phyloP scores from a whole-genome alignment of 1,139 yeast genomes.

The Yamadazyma jaroonii region DNA sequence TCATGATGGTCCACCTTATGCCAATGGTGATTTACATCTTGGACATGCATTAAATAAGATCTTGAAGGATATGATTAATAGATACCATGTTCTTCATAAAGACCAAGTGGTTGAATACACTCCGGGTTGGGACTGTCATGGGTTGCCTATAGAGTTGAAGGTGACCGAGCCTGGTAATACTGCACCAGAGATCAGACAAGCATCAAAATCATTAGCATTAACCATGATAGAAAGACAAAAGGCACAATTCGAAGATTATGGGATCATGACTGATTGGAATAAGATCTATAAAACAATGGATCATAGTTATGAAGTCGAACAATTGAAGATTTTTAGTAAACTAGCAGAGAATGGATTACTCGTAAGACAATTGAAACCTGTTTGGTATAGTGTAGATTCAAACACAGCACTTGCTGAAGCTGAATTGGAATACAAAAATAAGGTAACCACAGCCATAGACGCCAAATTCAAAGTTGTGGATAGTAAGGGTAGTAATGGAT shows the following conservation, averaged over 20 bases:
- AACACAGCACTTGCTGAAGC: slow-evolving; percentile 95
- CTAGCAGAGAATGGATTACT: slow-evolving; percentile 68
- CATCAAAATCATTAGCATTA: slow-evolving; percentile 68
- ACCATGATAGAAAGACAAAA: slow-evolving; percentile 63
- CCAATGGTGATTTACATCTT: slow-evolving; percentile 88
- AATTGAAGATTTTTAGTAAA: slow-evolving; percentile 64
- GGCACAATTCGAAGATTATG: slow-evolving; percentile 63
- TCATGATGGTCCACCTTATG: slow-evolving; percentile 99
- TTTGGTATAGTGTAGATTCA: slow-evolving; percentile 96
- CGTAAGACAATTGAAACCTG: slow-evolving; percentile 86
- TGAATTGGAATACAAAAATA: slow-evolving; percentile 82
- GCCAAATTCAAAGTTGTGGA: slow-evolving; percentile 47
- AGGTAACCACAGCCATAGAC: slow-evolving; percentile 67
- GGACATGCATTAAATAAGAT: slow-evolving; percentile 94
- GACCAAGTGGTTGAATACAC: slow-evolving; percentile 65
- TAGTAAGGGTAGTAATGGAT: background rate
- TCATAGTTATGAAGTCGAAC: slow-evolving; percentile 68
- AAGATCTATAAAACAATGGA: slow-evolving; percentile 71
- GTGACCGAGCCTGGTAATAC: slow-evolving; percentile 52
- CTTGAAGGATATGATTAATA: slow-evolving; percentile 76
- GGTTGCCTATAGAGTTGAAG: slow-evolving; percentile 90
- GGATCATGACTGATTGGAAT: slow-evolving; percentile 80
- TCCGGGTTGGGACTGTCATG: slow-evolving; percentile 99
- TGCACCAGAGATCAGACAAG: slow-evolving; percentile 55
- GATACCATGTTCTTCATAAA: slow-evolving; percentile 59